Evolutionary conservation across 164 flowering plant genomes (phyloP), one percentile per base, ranked within the genome.

Genomic region (Brasenia schreberi): DNA sequence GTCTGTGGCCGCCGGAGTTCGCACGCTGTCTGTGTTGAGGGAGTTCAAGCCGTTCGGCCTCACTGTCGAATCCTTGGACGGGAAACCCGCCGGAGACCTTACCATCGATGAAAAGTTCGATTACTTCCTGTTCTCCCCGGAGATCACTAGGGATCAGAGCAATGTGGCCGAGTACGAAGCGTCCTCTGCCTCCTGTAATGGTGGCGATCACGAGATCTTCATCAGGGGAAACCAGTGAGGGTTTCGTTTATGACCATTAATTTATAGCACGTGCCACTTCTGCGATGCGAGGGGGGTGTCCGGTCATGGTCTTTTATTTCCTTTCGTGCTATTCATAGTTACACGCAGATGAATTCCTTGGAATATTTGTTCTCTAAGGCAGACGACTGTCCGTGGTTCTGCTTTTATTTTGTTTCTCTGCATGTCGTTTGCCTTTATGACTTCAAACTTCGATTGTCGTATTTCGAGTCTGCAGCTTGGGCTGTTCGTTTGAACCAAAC

Each of bases 41-140:
- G 92, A 89, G 77, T 94, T 94, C 87, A 94, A 85, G 68, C 97
- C 99, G 7, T 92, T 87, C 68, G 99, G 97, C 19, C 67, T 94
- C 39, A 77, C 88, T 5, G 94, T 86, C 23, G 97, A 94, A 79
- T 81, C 92, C 56, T 71, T 85, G 14, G 99, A 90, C 64, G 96
- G 96, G 6, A 82, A 89, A 61, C 81, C 88, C 1, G 59, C 71
- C 11, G n/a, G 16, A 6, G 19, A 60, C 10, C 89, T 80, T 18
- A 45, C 71, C 67, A 70, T 63, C 64, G 4, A 72, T 10, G 82
- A 82, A 33, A 75, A 79, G 43, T 91, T 85, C 80, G 73, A 77
- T 52, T 94, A 89, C 79, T 89, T 86, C 75, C 82, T 94, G 18
- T 89, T 91, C 72, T 82, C 81, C 64, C 88, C 96, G 5, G 67